phyloP scores from a whole-genome alignment of 1,284 basidiomycete species.

The Anthracocystis setariae region DNA sequence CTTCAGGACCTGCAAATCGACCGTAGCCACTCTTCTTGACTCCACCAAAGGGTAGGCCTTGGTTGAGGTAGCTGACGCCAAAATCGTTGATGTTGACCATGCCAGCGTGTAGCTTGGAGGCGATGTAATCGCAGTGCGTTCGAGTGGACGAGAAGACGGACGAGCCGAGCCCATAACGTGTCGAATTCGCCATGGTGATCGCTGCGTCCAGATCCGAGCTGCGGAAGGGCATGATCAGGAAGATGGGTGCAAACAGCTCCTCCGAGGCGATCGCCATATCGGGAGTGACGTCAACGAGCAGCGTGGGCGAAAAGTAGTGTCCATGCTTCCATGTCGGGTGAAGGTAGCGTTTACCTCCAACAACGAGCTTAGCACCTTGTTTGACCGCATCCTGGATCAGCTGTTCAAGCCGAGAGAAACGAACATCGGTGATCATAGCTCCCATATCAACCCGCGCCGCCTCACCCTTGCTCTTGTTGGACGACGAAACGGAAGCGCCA shows the following conservation, averaged over 20 bases:
- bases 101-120: constrained; percentile 82
- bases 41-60: constrained; percentile 93
- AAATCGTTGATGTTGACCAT: constrained; percentile 94
- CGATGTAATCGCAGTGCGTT: constrained; percentile 79
- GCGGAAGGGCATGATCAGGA: constrained; percentile 61
- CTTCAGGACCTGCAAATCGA: constrained; percentile 78
- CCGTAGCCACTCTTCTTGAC: constrained; percentile 72
- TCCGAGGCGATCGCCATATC: constrained; percentile 62
- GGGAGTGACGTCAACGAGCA: constrained; percentile 81
- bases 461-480: neutral
- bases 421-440: constrained; percentile 79
- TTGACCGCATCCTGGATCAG: constrained; percentile 78
- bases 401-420: constrained; percentile 77
- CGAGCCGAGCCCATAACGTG: constrained; percentile 89
- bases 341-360: constrained; percentile 75
- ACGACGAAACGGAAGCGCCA: constrained; percentile 8
- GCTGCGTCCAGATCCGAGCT: constrained; percentile 84
- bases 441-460: constrained; percentile 74
- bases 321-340: constrained; percentile 76
- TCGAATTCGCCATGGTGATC: constrained; percentile 84
- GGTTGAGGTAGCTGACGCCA: constrained; percentile 87
- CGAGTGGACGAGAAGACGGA: constrained; percentile 90
- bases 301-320: constrained; percentile 86
- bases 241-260: constrained; percentile 64
- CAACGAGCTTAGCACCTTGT: constrained; percentile 77